Conservation (phyloP, 2,329 filamentous ascomycete genomes). For the Piedraia hortae region DNA sequence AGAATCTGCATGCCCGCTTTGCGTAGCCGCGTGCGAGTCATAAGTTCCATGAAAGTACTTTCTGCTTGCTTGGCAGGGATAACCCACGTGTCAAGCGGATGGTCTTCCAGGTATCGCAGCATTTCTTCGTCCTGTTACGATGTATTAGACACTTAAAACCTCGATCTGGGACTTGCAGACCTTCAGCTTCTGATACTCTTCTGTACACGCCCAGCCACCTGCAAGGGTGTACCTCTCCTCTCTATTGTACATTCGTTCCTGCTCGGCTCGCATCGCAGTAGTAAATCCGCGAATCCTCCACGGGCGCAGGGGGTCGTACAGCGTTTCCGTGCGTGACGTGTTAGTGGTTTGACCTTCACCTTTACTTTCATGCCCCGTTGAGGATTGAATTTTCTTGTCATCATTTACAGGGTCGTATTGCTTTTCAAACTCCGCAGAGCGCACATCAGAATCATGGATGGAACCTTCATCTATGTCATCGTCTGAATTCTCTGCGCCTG, state of each 20-base stretch:
- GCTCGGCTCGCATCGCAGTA: constrained; percentile 3
- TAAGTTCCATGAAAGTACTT: constrained; percentile 5
- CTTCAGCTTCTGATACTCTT: constrained; percentile 8
- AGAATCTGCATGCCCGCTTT: constrained; percentile 7
- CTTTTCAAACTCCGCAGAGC: constrained; percentile 1
- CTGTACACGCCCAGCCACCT: constrained; percentile 7
- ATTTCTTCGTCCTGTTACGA: constrained; percentile 6
- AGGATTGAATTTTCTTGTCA: constrained; percentile 1
- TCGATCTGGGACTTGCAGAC: constrained; percentile 2
- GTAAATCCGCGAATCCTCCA: constrained; percentile 5
- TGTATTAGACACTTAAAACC: too few species aligned
- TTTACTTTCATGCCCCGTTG: constrained; percentile 1
- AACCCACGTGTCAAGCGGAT: constrained; percentile 8
- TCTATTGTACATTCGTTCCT: constrained; percentile 8
- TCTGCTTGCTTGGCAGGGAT: constrained; percentile 6
- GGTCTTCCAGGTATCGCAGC: constrained; percentile 8
- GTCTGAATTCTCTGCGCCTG: too few species aligned
- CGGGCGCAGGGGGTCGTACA: constrained; percentile 2
- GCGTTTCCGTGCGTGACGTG: too few species aligned
- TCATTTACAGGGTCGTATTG: constrained; percentile 1
- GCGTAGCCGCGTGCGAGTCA: constrained; percentile 8
- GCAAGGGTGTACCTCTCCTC: constrained; percentile 4
- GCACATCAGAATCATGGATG: constrained; percentile 1
- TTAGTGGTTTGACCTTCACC: constrained; percentile 1
- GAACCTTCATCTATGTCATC: constrained; percentile 1